Base-by-base conservation (phyloP, 169 alveolate species). In the Eimeria mitis region DNA sequence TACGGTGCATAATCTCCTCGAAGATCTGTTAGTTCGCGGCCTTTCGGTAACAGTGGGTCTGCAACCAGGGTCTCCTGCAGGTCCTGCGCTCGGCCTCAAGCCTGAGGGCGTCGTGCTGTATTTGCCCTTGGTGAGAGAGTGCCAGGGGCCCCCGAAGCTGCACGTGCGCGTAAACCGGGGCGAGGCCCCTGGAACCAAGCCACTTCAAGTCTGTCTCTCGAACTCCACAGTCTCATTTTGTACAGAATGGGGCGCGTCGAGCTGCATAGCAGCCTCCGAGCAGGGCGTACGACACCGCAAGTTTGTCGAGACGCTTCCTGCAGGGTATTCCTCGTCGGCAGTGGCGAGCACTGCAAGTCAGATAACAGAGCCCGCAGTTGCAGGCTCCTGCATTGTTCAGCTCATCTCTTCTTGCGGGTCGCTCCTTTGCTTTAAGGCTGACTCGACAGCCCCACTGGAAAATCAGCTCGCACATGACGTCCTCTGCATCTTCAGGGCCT, bases 391-490 rank as follows among this genome's bases (percentile, higher is more conserved):
- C 56, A 83, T 42, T 14, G 90, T 83, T 31, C 63, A 61, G 11
- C 76, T 83, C 34, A 83, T 83, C 13, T 83, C 90, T 11, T 52
- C 75, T 1, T 83, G 90, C 75, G 90, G 90, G n/a, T 52, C 90
- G 40, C 90, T 83, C 37, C 11, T 83, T 40, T 83, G 90, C 76
- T 83, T 83, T 37, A 25, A 37, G 54, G 76, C 76, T 52, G 90
- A 40, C 34, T 76, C 90, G 37, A 31, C 25, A 16, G 75, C 75
- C 59, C 90, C 90, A 13, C 75, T 54, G 73, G 90, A 83, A 34
- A 83, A 83, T 34, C 90, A 83, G 31, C 54, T 83, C 54, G 75
- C 54, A 28, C 90, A 83, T 40, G 90, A 83, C 76, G 90, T 83
- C 68, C 90, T 83, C 56, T 61, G 90, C 25, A 54, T 83, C 37